phyloP scores from a whole-genome alignment of 306 rosid species.

The Herpetospermum pedunculosum region DNA sequence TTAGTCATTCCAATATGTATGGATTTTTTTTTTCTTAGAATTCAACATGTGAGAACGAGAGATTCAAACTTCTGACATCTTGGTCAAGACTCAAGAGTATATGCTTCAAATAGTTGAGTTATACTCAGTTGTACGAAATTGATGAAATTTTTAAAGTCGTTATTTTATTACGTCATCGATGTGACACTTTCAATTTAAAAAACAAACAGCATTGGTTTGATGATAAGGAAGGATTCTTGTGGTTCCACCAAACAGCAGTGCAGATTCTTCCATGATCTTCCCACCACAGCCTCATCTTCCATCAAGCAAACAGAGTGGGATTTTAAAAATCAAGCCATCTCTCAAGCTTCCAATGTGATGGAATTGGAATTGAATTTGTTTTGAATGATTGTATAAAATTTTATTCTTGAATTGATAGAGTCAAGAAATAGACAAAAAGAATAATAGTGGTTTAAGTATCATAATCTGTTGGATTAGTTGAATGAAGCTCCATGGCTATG shows the following conservation, averaged over 20 bases:
- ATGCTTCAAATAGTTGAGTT: background rate
- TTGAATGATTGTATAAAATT: background rate
- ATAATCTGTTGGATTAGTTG: background rate
- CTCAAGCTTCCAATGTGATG: background rate
- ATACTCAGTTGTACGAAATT: background rate
- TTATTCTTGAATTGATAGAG: background rate
- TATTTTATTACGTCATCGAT: background rate
- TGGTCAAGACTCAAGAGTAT: background rate
- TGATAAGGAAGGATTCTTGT: background rate
- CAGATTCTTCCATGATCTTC: slow-evolving; percentile 1
- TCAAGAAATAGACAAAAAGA: background rate
- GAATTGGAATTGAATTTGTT: background rate
- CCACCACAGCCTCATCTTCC: background rate
- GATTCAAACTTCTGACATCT: background rate
- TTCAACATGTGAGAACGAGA: background rate
- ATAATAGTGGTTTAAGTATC: background rate
- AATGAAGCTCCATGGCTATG: slow-evolving; percentile 1
- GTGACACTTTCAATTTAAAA: background rate
- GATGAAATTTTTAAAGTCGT: too few species aligned
- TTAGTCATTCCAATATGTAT: too few species aligned
- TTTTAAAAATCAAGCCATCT: slow-evolving; percentile 1
- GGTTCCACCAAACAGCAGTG: slow-evolving; percentile 4
- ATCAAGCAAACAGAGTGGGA: background rate
- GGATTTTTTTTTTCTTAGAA: too few species aligned
- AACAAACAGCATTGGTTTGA: background rate